Evolutionary conservation across 495 filamentous ascomycete genomes (phyloP).

Genomic region (Hypoxylon intermedium): DNA sequence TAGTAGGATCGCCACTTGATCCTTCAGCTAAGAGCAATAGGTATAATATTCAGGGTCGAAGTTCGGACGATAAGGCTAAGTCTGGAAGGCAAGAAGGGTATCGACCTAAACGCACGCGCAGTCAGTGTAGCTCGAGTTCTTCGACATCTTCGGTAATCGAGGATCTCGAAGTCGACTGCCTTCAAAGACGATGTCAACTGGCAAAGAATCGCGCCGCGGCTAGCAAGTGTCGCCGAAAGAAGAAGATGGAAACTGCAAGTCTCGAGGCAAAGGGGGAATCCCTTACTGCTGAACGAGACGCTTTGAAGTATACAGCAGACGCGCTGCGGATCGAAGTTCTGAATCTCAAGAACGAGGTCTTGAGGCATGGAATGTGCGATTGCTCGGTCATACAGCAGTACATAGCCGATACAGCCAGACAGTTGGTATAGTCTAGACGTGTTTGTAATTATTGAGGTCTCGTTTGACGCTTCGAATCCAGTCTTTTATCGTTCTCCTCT

Average conservation of each 20-base stretch:
- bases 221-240: slow-evolving; percentile 17
- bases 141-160: neutral
- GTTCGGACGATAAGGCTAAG: no score
- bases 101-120: neutral
- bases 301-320: slow-evolving; percentile 8
- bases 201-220: slow-evolving; percentile 25
- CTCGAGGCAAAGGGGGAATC: slow-evolving; percentile 6
- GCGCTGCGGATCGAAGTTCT: slow-evolving; percentile 15
- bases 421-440: no score
- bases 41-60: neutral
- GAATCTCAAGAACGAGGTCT: slow-evolving; percentile 18
- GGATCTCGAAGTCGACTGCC: neutral
- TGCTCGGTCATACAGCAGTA: slow-evolving; percentile 15
- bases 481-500: no score
- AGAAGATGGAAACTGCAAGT: slow-evolving; percentile 1
- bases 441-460: no score
- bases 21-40: neutral
- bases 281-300: slow-evolving; percentile 1
- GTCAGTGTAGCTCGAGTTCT: neutral
- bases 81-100: neutral
- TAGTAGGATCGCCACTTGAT: no score
- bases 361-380: slow-evolving; percentile 25
- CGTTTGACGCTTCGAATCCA: no score
- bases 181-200: neutral
- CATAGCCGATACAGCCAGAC: slow-evolving; percentile 1